Evolutionary conservation across 768 basidiomycete genomes (phyloP).

Genomic region (Kwoniella botswanensis): DNA sequence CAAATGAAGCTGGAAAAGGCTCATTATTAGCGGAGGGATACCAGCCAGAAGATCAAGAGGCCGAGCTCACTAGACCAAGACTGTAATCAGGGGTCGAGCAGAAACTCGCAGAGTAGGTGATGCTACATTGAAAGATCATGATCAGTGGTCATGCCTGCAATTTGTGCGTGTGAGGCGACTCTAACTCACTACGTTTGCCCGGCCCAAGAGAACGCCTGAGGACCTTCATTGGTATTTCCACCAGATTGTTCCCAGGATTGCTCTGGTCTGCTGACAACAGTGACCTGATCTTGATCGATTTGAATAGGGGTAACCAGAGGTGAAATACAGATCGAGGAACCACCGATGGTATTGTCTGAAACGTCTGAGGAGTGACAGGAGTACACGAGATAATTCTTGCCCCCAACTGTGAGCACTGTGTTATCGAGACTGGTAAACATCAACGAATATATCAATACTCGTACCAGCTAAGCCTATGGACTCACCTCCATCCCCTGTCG

Average conservation of each 20-base stretch:
- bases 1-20: conserved; percentile 14
- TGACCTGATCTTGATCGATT: conserved; percentile 19
- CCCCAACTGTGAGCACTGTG: conserved; percentile 20
- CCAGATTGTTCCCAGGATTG: conserved; percentile 23
- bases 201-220: conserved; percentile 27
- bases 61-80: conserved; percentile 18
- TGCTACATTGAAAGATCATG: conserved; percentile 1
- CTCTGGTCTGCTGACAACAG: conserved; percentile 25
- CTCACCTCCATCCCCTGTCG: conserved; percentile 13
- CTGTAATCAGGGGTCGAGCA: conserved; percentile 26
- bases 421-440: conserved; percentile 24
- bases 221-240: conserved; percentile 20
- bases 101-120: conserved; percentile 30
- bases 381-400: conserved; percentile 26
- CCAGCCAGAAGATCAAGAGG: background rate
- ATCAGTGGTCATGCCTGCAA: background rate
- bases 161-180: background rate
- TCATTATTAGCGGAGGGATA: background rate
- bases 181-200: conserved; percentile 24
- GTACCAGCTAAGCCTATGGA: background rate
- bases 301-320: conserved; percentile 18
- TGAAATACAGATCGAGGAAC: conserved; percentile 29
- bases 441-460: background rate
- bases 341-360: conserved; percentile 6
- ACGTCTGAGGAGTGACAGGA: conserved; percentile 23